Conservation (phyloP, 768 basidiomycete genomes). For the Suillus occidentalis region DNA sequence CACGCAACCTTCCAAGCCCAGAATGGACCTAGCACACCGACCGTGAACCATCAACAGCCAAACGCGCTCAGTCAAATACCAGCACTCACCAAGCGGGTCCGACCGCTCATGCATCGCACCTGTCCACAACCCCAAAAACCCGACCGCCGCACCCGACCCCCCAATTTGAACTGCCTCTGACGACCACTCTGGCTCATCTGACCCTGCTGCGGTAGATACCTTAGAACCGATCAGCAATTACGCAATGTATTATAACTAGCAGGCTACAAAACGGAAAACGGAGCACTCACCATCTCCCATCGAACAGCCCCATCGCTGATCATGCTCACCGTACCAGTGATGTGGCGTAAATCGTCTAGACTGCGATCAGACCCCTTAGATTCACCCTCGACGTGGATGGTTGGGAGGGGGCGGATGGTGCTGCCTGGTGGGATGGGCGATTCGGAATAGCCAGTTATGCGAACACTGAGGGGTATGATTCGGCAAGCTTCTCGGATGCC, state of each 20-base stretch:
- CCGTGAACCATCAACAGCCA: not conserved
- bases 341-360: slow-evolving; percentile 30
- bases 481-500: slow-evolving; percentile 45
- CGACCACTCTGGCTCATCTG: slow-evolving; percentile 45
- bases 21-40: slow-evolving; percentile 34
- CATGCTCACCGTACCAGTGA: slow-evolving; percentile 48
- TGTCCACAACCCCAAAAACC: slow-evolving; percentile 58
- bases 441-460: slow-evolving; percentile 38
- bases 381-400: slow-evolving; percentile 51
- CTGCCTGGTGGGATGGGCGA: slow-evolving; percentile 25
- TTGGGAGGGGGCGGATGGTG: slow-evolving; percentile 39
- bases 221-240: slow-evolving; percentile 16
- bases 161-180: slow-evolving; percentile 61
- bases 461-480: slow-evolving; percentile 55
- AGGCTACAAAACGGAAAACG: not conserved
- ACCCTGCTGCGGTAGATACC: slow-evolving; percentile 33
- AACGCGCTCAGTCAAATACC: not conserved
- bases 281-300: slow-evolving; percentile 47
- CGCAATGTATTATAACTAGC: not conserved
- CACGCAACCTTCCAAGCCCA: slow-evolving; percentile 44
- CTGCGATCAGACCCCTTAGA: slow-evolving; percentile 39
- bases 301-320: slow-evolving; percentile 49
- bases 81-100: slow-evolving; percentile 43
- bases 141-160: slow-evolving; percentile 49
- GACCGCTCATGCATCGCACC: slow-evolving; percentile 45